Conservation (phyloP, 179 eudicot genomes). For the Amaranthus tricolor region DNA sequence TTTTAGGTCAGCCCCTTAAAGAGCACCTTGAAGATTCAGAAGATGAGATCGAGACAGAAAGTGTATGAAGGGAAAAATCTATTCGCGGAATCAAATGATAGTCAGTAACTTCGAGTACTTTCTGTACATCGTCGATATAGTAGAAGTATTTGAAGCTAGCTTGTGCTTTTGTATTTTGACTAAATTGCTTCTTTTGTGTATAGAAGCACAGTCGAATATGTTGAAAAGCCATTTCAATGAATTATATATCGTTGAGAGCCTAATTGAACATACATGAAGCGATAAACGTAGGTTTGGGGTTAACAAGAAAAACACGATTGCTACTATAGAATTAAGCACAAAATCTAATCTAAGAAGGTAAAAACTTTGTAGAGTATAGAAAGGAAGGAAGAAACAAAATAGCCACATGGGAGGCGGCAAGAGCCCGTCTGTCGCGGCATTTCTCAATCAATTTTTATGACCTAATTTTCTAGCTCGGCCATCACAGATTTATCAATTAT, state of each 20-base stretch:
- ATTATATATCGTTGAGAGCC: neutral
- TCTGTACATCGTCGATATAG: conserved; percentile 24
- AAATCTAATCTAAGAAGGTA: too few relatives aligned
- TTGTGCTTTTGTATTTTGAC: neutral
- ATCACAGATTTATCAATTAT: too few relatives aligned
- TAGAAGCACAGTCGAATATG: neutral
- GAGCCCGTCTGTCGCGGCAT: too few relatives aligned
- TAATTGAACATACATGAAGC: neutral
- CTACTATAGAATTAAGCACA: too few relatives aligned
- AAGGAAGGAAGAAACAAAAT: too few relatives aligned
- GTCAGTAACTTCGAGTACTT: neutral
- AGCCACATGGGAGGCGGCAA: too few relatives aligned
- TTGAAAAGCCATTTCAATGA: neutral
- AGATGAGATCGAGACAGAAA: conserved; percentile 37
- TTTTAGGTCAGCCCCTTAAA: conserved; percentile 54
- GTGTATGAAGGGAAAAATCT: neutral
- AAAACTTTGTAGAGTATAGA: too few relatives aligned
- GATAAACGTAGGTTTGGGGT: too few relatives aligned
- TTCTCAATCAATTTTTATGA: too few relatives aligned
- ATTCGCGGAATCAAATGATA: conserved; percentile 12
- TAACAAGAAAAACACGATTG: too few relatives aligned
- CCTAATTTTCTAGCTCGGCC: too few relatives aligned
- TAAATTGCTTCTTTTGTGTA: neutral
- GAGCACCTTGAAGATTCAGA: conserved; percentile 56
- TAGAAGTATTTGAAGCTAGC: neutral